Evolutionary conservation across 2,329 filamentous ascomycete species (phyloP).

Genomic region (Ceratocystis cubensis): DNA sequence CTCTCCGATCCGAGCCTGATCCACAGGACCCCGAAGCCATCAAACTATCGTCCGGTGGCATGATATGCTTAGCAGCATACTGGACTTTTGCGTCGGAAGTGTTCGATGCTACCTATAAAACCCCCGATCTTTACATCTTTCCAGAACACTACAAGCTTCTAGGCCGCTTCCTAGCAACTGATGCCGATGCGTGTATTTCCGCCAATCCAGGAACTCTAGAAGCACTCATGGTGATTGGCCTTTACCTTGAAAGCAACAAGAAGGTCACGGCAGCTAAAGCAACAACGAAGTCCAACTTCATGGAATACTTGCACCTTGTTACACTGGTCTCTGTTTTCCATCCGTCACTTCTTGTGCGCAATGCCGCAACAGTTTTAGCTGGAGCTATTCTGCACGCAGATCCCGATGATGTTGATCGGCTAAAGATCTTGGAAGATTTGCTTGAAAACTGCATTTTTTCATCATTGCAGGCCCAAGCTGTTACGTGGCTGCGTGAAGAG

Average conservation of each 20-base stretch:
- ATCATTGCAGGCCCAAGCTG: constrained; percentile 48
- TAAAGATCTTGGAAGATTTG: constrained; percentile 51
- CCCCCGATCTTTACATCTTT: constrained; percentile 45
- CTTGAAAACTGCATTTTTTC: constrained; percentile 54
- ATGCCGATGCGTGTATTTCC: constrained; percentile 38
- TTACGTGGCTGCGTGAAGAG: constrained; percentile 53
- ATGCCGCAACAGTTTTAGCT: constrained; percentile 42
- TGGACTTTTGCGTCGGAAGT: constrained; percentile 50
- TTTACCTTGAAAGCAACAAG: constrained; percentile 44
- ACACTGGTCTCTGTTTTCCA: constrained; percentile 48
- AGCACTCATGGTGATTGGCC: constrained; percentile 45
- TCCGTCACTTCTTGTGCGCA: constrained; percentile 40
- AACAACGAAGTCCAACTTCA: constrained; percentile 35
- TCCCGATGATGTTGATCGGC: constrained; percentile 44
- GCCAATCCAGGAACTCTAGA: constrained; percentile 45
- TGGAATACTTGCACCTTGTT: constrained; percentile 48
- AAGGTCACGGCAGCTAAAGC: constrained; percentile 30
- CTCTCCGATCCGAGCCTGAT: constrained; percentile 36
- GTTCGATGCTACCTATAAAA: constrained; percentile 44
- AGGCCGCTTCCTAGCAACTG: constrained; percentile 39
- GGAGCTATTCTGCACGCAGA: constrained; percentile 45
- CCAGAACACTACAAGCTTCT: constrained; percentile 46
- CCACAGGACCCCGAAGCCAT: constrained; percentile 39
- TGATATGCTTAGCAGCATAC: constrained; percentile 47
- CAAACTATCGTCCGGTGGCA: constrained; percentile 45